Evolutionary conservation across 2,329 filamentous ascomycete species (phyloP).

Genomic region (Golovinomyces cichoracearum): DNA sequence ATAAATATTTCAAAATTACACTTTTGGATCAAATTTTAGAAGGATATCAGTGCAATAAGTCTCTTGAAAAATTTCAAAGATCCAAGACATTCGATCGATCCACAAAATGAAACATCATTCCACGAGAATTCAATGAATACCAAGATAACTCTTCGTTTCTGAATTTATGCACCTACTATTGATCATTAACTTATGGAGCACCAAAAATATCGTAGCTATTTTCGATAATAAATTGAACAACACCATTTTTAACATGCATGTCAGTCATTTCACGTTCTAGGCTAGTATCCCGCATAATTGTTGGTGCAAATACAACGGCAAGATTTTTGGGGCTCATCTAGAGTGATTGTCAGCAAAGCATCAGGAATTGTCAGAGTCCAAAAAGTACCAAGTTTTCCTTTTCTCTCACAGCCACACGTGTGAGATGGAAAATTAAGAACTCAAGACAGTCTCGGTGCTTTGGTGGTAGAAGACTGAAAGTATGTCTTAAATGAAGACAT

Average conservation of each 20-base stretch:
- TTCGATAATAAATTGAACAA: constrained; percentile 80
- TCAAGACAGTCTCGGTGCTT: constrained; percentile 74
- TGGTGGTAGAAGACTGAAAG: constrained; percentile 53
- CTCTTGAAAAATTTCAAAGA: too few species aligned
- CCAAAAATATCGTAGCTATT: constrained; percentile 60
- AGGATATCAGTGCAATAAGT: too few species aligned
- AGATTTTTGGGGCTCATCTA: constrained; percentile 92
- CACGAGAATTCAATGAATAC: too few species aligned
- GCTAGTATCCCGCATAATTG: constrained; percentile 77
- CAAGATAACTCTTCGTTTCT: too few species aligned
- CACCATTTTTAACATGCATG: constrained; percentile 76
- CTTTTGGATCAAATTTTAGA: too few species aligned
- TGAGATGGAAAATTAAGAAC: constrained; percentile 81
- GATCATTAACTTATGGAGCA: neutral
- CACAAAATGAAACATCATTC: too few species aligned
- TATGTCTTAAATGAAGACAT: constrained; percentile 42
- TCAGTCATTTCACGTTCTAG: constrained; percentile 89
- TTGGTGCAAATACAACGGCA: constrained; percentile 90
- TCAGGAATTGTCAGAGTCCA: neutral
- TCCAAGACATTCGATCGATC: too few species aligned
- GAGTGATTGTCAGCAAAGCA: constrained; percentile 9
- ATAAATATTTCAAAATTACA: too few species aligned
- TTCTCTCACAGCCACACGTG: constrained; percentile 58
- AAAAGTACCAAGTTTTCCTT: constrained; percentile 51
- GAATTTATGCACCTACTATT: neutral